Evolutionary conservation across 495 filamentous ascomycete species (phyloP).

Genomic region (Podospora tetraspora): DNA sequence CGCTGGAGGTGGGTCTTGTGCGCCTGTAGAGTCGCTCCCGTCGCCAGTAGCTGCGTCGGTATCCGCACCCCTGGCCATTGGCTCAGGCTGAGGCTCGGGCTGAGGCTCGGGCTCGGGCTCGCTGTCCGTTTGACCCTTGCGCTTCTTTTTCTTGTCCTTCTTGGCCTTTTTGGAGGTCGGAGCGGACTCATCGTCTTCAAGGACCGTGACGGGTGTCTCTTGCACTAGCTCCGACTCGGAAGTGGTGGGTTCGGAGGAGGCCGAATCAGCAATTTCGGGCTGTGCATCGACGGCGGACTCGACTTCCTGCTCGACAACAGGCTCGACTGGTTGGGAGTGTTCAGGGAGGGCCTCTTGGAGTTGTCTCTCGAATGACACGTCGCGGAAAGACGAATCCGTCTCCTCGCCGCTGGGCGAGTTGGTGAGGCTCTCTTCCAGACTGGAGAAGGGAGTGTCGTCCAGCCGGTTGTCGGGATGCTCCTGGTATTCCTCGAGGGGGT

Average conservation of each 20-base stretch:
- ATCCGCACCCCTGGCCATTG: slow-evolving; percentile 4
- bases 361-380: slow-evolving; percentile 8
- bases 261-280: not conserved
- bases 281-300: not conserved
- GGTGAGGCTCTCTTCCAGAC: slow-evolving; percentile 4
- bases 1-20: slow-evolving; percentile 17
- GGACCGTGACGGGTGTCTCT: not conserved
- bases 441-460: slow-evolving; percentile 8
- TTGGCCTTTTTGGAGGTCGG: slow-evolving; percentile 27
- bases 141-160: slow-evolving; percentile 37
- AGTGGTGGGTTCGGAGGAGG: not conserved
- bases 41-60: slow-evolving; percentile 10
- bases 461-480: slow-evolving; percentile 1
- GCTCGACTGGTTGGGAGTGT: slow-evolving; percentile 8
- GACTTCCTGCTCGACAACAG: slow-evolving; percentile 6
- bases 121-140: slow-evolving; percentile 18
- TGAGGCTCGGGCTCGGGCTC: slow-evolving; percentile 13
- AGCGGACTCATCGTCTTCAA: slow-evolving; percentile 2
- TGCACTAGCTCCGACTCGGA: not conserved
- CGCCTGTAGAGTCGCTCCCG: slow-evolving; percentile 5
- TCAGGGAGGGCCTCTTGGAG: slow-evolving; percentile 15
- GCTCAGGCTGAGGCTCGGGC: slow-evolving; percentile 6
- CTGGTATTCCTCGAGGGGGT: slow-evolving; percentile 24
- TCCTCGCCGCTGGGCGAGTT: slow-evolving; percentile 24
- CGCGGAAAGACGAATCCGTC: slow-evolving; percentile 11